Conservation (phyloP, 257 asterid genomes). For the Ajuga chamaepitys region DNA sequence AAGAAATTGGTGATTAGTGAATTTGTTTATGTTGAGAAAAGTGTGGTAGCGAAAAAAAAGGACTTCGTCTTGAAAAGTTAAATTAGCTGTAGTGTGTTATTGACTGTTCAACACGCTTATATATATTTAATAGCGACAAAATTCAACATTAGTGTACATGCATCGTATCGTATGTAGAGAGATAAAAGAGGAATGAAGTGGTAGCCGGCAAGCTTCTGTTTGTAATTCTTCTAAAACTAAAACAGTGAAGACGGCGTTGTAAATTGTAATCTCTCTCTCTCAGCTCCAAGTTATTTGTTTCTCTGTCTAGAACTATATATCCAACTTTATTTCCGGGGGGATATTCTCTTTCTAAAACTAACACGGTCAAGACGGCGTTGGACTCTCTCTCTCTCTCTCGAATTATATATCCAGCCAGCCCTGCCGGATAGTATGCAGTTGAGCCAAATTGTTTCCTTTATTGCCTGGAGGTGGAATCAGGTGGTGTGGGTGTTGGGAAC, state of each 20-base stretch:
- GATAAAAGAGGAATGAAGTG: not conserved
- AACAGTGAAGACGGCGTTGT: conserved; percentile 15
- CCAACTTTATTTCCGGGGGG: no score
- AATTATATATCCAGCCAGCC: not conserved
- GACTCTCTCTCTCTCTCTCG: conserved; percentile 4
- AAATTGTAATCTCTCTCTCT: conserved; percentile 2
- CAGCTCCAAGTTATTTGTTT: no score
- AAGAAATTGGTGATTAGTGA: not conserved
- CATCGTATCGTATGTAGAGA: not conserved
- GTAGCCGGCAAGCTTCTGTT: conserved; percentile 29
- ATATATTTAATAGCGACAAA: not conserved
- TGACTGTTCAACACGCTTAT: conserved; percentile 79
- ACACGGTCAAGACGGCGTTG: conserved; percentile 16
- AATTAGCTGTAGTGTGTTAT: conserved; percentile 21
- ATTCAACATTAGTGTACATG: not conserved
- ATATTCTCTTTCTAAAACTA: conserved; percentile 24
- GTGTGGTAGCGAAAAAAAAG: conserved; percentile 14
- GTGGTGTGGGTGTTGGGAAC: not conserved
- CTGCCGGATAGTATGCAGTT: not conserved
- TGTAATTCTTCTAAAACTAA: conserved; percentile 21
- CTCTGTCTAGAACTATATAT: no score
- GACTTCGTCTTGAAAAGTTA: conserved; percentile 30
- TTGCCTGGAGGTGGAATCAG: conserved; percentile 7
- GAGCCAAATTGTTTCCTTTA: not conserved
- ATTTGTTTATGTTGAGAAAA: conserved; percentile 9